phyloP scores from a whole-genome alignment of 2,329 filamentous ascomycete species.

The Penicillium sp. region DNA sequence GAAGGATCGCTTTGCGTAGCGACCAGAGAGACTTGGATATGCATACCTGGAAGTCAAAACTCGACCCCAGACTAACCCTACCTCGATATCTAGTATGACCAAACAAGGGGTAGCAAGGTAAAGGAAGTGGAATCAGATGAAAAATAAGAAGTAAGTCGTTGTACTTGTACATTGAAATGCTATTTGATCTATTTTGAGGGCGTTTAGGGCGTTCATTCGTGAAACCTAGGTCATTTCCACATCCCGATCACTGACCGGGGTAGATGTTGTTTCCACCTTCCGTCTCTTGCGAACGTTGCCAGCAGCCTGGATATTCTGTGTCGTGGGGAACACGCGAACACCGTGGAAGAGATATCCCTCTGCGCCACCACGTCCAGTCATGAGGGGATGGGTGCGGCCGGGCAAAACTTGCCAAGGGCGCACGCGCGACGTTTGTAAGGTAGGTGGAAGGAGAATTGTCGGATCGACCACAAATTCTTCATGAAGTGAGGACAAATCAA shows the following conservation, averaged over 20 bases:
- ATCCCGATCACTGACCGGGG: conserved; percentile 26
- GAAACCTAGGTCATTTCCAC: conserved; percentile 30
- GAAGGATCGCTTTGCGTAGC: neutral
- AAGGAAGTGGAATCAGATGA: neutral
- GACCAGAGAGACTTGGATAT: neutral
- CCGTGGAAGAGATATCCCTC: conserved; percentile 90
- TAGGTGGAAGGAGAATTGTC: conserved; percentile 73
- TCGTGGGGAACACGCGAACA: conserved; percentile 73
- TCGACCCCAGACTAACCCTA: neutral
- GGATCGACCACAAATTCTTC: conserved; percentile 86
- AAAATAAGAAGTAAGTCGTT: conserved; percentile 5
- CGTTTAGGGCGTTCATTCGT: neutral
- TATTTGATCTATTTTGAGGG: conserved; percentile 1
- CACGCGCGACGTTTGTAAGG: conserved; percentile 75
- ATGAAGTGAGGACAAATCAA: conserved; percentile 27
- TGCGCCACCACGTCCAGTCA: conserved; percentile 82
- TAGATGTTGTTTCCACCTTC: conserved; percentile 50
- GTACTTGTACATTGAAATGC: conserved; percentile 18
- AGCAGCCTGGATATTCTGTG: conserved; percentile 76
- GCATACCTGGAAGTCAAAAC: neutral
- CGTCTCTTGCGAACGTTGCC: conserved; percentile 68
- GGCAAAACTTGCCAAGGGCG: conserved; percentile 88
- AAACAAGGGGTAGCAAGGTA: neutral
- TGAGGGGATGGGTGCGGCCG: conserved; percentile 85
- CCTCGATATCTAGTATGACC: neutral